Conservation (phyloP, 768 basidiomycete species). For the Mycena amicta region DNA sequence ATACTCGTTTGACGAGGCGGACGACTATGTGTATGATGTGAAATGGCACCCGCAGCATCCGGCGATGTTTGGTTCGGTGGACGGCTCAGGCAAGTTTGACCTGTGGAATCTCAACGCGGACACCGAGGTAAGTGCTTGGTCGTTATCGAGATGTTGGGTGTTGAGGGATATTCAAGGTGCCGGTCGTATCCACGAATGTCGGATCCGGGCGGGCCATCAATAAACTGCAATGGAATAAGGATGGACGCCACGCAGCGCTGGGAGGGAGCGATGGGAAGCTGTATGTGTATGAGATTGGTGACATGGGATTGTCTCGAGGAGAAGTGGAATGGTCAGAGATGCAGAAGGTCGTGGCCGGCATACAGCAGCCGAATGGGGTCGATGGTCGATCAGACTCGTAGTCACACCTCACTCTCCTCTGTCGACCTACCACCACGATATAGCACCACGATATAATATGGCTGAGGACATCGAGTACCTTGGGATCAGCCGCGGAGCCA, state of each 20-base stretch:
- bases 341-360: constrained; percentile 81
- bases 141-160: background rate
- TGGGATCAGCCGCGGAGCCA: constrained; percentile 41
- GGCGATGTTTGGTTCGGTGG: constrained; percentile 89
- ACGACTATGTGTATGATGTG: constrained; percentile 98
- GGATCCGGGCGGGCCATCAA: constrained; percentile 86
- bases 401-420: background rate
- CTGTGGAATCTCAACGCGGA: constrained; percentile 98
- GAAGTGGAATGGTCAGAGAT: constrained; percentile 94
- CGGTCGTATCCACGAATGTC: constrained; percentile 83
- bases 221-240: constrained; percentile 96
- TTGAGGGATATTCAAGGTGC: no score
- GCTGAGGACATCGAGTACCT: constrained; percentile 56
- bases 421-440: background rate
- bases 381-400: constrained; percentile 1
- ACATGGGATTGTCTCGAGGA: constrained; percentile 75
- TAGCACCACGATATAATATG: background rate
- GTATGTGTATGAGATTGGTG: constrained; percentile 94
- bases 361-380: constrained; percentile 45
- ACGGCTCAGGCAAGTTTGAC: constrained; percentile 95
- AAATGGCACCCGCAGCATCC: constrained; percentile 98
- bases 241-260: constrained; percentile 85
- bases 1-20: constrained; percentile 95
- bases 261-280: constrained; percentile 92
- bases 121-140: constrained; percentile 72